A percentile compares a stretch with the other conserved stretches of the same genome.
phyloP scores from a whole-genome alignment of 2,329 filamentous ascomycete genomes.

The Colletotrichum phormii region DNA sequence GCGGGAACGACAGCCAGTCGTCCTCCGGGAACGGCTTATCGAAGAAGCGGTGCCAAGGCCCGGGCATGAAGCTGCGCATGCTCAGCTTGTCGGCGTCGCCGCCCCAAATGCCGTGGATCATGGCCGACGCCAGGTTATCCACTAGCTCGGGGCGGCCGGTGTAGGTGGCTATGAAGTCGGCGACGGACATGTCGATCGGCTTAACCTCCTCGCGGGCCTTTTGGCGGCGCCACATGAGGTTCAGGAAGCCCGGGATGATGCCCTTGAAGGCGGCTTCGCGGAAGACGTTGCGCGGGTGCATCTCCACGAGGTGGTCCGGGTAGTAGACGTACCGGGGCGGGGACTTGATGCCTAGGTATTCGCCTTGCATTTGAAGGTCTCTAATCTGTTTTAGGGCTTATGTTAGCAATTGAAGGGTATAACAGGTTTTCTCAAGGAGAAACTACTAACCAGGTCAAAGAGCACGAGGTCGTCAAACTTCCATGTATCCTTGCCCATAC shows the following conservation, averaged over 20 bases:
- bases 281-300: conserved; percentile 17
- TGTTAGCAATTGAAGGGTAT: conserved; percentile 26
- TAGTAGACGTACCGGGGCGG: conserved; percentile 83
- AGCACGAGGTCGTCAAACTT: conserved; percentile 73
- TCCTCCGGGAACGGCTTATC: conserved; percentile 37
- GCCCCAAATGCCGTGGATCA: conserved; percentile 90
- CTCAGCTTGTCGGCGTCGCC: conserved; percentile 88
- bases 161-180: conserved; percentile 69
- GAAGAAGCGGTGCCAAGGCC: conserved; percentile 57
- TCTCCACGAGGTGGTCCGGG: conserved; percentile 71
- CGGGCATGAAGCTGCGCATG: conserved; percentile 67
- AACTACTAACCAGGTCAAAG: conserved; percentile 73
- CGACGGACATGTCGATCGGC: conserved; percentile 77
- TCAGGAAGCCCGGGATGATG: conserved; percentile 43
- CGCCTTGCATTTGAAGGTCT: conserved; percentile 23
- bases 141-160: conserved; percentile 65
- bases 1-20: conserved; percentile 41
- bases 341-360: conserved; percentile 16
- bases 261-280: conserved; percentile 48
- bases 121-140: conserved; percentile 80
- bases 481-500: conserved; percentile 53
- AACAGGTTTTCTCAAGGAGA: conserved; percentile 38
- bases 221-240: conserved; percentile 50
- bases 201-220: conserved; percentile 38
- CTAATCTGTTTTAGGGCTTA: neutral